Conservation (phyloP, 1,139 yeast genomes). For the Pichia sp. region DNA sequence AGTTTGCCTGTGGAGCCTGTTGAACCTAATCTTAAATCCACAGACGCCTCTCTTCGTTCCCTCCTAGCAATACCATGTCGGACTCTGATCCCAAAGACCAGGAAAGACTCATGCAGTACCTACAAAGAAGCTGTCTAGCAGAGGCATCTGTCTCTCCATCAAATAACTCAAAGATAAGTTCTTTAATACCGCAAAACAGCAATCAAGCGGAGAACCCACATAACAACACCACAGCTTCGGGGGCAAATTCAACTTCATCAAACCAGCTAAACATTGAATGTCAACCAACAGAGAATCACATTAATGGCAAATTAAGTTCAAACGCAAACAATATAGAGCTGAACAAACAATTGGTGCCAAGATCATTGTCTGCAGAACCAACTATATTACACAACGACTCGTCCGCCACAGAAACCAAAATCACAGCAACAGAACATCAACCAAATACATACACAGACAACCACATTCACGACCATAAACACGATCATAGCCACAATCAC, state of each 20-base stretch:
- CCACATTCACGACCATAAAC: background rate
- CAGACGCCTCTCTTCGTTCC: background rate
- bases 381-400: background rate
- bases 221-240: background rate
- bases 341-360: background rate
- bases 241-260: too few relatives aligned
- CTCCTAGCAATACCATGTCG: background rate
- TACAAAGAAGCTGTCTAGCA: constrained; percentile 10
- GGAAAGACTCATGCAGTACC: constrained; percentile 9
- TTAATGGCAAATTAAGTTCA: background rate
- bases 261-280: too few relatives aligned
- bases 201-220: background rate
- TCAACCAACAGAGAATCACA: background rate
- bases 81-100: constrained; percentile 1
- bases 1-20: too few relatives aligned
- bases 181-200: background rate
- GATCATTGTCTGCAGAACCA: background rate
- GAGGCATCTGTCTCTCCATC: constrained; percentile 1
- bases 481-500: background rate
- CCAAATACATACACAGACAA: constrained; percentile 7
- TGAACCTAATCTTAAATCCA: background rate
- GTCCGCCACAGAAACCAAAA: constrained; percentile 2
- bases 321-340: background rate
- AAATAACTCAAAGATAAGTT: background rate
- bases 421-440: constrained; percentile 1